phyloP scores from a whole-genome alignment of 306 rosid species.

The Psophocarpus tetragonolobus region DNA sequence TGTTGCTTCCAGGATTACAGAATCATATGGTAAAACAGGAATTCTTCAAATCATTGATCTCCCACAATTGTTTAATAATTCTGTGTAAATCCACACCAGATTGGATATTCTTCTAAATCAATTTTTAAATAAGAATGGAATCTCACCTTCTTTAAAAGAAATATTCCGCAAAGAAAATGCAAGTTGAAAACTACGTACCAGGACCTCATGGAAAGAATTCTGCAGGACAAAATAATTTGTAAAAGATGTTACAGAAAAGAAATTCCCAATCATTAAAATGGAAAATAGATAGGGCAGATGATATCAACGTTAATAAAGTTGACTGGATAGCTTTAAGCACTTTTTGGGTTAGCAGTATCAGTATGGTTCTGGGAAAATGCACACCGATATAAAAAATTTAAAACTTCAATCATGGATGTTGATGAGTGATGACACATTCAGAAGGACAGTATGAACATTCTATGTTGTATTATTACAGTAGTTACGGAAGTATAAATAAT shows the following conservation, averaged over 20 bases:
- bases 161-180: conserved; percentile 76
- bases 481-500: conserved; percentile 13
- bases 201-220: conserved; percentile 79
- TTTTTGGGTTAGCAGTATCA: conserved; percentile 12
- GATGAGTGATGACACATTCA: conserved; percentile 11
- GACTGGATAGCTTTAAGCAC: conserved; percentile 1
- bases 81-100: background rate
- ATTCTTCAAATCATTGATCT: background rate
- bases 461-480: background rate
- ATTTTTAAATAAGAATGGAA: conserved; percentile 1
- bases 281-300: background rate
- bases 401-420: conserved; percentile 2
- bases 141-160: conserved; percentile 76
- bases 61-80: background rate
- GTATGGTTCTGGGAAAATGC: background rate
- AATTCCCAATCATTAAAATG: conserved; percentile 1
- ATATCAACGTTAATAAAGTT: background rate
- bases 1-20: conserved; percentile 1
- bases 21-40: no score
- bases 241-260: background rate
- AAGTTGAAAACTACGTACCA: conserved; percentile 77
- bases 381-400: background rate
- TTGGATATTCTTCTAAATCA: background rate
- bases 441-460: background rate
- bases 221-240: conserved; percentile 41